A percentile compares a stretch with the other conserved stretches of the same genome.
Conservation (phyloP, 1,284 basidiomycete species). For the Dichomitus squalens region DNA sequence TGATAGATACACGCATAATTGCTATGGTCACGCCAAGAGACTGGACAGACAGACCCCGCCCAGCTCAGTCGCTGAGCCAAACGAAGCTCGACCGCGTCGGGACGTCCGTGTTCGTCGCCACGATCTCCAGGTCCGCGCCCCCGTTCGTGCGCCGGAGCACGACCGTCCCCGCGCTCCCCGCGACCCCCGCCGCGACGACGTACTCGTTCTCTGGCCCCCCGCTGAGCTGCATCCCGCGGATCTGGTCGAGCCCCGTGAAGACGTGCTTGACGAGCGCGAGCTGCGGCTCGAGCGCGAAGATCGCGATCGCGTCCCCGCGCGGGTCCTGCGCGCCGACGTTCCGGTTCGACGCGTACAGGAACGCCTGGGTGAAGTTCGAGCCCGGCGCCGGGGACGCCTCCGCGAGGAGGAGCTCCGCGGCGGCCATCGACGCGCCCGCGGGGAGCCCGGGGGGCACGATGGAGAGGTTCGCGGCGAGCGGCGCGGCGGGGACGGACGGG, state of each 20-base stretch:
- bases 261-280: slow-evolving; percentile 50
- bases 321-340: slow-evolving; percentile 37
- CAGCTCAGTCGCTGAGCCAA: slow-evolving; percentile 29
- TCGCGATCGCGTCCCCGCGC: slow-evolving; percentile 40
- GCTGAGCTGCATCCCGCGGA: slow-evolving; percentile 64
- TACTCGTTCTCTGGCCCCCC: slow-evolving; percentile 50
- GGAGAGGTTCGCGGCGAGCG: slow-evolving; percentile 53
- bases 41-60: neutral
- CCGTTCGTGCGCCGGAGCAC: slow-evolving; percentile 54
- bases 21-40: neutral
- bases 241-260: slow-evolving; percentile 62
- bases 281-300: slow-evolving; percentile 32
- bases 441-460: slow-evolving; percentile 58
- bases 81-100: slow-evolving; percentile 58
- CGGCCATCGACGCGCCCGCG: slow-evolving; percentile 49
- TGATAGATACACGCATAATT: no score
- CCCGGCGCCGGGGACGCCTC: slow-evolving; percentile 20
- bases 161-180: slow-evolving; percentile 54
- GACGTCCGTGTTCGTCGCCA: slow-evolving; percentile 53
- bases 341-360: slow-evolving; percentile 43
- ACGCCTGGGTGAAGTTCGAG: slow-evolving; percentile 33
- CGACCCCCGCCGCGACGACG: slow-evolving; percentile 55
- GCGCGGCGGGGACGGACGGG: slow-evolving; percentile 42
- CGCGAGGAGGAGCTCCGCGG: slow-evolving; percentile 47
- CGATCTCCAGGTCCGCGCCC: slow-evolving; percentile 55